A percentile compares a stretch with the other conserved stretches of the same genome.
Conservation (phyloP, 2,329 filamentous ascomycete species). For the Alternaria solani region DNA sequence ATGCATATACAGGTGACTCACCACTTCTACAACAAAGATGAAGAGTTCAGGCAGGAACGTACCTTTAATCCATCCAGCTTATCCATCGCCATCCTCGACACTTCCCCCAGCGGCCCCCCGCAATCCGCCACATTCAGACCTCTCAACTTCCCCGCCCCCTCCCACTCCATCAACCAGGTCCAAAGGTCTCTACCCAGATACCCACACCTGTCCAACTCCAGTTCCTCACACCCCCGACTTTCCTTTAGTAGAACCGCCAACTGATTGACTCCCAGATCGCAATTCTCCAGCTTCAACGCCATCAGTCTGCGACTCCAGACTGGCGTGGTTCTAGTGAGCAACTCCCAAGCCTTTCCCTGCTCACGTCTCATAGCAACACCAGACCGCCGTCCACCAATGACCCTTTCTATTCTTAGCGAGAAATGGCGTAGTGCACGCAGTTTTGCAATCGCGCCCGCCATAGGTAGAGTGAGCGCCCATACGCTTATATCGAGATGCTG, state of each 20-base stretch:
- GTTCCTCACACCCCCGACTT: slow-evolving; percentile 26
- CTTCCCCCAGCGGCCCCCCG: slow-evolving; percentile 31
- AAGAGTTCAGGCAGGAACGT: slow-evolving; percentile 1
- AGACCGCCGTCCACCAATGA: slow-evolving; percentile 20
- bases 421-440: slow-evolving; percentile 34
- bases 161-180: slow-evolving; percentile 32
- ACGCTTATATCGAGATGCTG: slow-evolving; percentile 39
- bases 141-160: slow-evolving; percentile 21
- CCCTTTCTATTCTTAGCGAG: slow-evolving; percentile 36
- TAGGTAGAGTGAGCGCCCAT: slow-evolving; percentile 37
- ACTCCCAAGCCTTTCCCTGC: slow-evolving; percentile 30
- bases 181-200: slow-evolving; percentile 29
- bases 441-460: slow-evolving; percentile 32
- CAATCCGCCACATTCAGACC: slow-evolving; percentile 33
- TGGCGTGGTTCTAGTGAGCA: slow-evolving; percentile 12
- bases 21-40: background rate
- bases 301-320: slow-evolving; percentile 29
- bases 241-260: slow-evolving; percentile 27
- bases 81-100: slow-evolving; percentile 7
- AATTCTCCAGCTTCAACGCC: slow-evolving; percentile 33
- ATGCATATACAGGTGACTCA: background rate
- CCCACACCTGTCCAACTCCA: slow-evolving; percentile 34
- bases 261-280: slow-evolving; percentile 26
- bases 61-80: slow-evolving; percentile 32
- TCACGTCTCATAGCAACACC: slow-evolving; percentile 14